Conservation (phyloP, 139 green algal genomes). For the Micractinium sp. region DNA sequence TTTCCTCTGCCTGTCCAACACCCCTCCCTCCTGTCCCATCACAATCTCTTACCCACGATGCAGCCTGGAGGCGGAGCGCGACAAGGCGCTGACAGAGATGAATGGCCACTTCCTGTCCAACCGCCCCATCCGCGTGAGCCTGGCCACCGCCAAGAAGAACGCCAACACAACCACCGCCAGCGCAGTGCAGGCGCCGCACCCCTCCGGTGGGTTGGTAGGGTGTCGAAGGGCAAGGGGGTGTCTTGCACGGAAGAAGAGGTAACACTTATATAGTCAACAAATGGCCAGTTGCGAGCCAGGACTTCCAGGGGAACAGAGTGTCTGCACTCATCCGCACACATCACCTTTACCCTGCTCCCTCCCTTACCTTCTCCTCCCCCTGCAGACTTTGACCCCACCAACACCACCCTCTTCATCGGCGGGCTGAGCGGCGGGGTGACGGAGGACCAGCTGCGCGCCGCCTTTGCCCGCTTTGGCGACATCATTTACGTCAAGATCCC, state of each 20-base stretch:
- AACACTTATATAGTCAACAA: too few species aligned
- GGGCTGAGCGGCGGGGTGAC: constrained; percentile 64
- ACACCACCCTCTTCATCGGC: constrained; percentile 94
- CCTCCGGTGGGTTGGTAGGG: neutral
- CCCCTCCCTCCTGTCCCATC: neutral
- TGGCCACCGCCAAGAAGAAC: constrained; percentile 77
- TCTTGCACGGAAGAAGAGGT: too few species aligned
- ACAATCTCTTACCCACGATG: neutral
- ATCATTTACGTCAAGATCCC: constrained; percentile 96
- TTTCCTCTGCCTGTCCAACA: neutral
- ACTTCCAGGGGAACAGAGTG: too few species aligned
- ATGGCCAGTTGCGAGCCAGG: too few species aligned
- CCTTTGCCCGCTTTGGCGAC: constrained; percentile 86
- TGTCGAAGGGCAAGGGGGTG: too few species aligned
- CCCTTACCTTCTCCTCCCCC: neutral
- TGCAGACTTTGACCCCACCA: constrained; percentile 79
- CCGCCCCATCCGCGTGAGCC: constrained; percentile 77
- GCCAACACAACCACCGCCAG: constrained; percentile 34
- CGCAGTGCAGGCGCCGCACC: constrained; percentile 41
- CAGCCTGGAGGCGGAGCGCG: constrained; percentile 77
- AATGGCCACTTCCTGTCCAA: constrained; percentile 78
- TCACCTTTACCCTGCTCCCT: neutral
- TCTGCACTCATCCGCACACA: too few species aligned
- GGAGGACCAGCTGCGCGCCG: constrained; percentile 79
- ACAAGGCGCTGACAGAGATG: constrained; percentile 89